Evolutionary conservation across 1,284 basidiomycete species (phyloP).

Genomic region (Fomitiporia mediterranea): DNA sequence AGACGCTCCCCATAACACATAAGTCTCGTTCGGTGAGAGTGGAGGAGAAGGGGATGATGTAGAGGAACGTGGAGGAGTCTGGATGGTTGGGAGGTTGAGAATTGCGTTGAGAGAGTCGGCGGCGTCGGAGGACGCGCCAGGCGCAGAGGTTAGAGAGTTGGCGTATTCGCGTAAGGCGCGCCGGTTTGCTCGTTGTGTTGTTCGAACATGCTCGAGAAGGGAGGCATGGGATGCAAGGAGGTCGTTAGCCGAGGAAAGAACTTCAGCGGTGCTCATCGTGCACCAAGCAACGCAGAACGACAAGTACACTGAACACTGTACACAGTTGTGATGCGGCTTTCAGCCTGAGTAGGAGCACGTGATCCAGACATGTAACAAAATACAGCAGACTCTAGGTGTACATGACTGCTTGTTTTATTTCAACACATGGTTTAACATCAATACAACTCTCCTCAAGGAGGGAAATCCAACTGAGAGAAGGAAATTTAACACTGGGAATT

Average conservation of each 20-base stretch:
- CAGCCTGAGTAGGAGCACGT: too few relatives aligned
- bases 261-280: conserved; percentile 19
- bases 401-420: too few relatives aligned
- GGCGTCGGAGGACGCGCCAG: conserved; percentile 25
- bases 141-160: conserved; percentile 29
- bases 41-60: conserved; percentile 42
- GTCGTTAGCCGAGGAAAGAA: conserved; percentile 33
- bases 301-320: too few relatives aligned
- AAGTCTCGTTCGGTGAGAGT: conserved; percentile 30
- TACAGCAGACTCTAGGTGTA: too few relatives aligned
- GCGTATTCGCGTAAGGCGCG: conserved; percentile 30
- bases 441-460: too few relatives aligned
- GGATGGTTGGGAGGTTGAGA: conserved; percentile 34
- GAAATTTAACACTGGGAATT: too few relatives aligned
- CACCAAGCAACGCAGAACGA: not conserved
- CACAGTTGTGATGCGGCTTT: too few relatives aligned
- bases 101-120: conserved; percentile 41
- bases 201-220: conserved; percentile 35
- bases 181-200: conserved; percentile 35
- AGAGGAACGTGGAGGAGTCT: conserved; percentile 30
- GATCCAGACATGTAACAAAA: too few relatives aligned
- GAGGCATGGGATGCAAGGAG: conserved; percentile 38
- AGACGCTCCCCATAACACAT: conserved; percentile 24
- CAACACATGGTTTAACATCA: not conserved
- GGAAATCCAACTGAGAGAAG: too few relatives aligned